Evolutionary conservation across 2,329 filamentous ascomycete species (phyloP), one percentile per base, ranked within the genome.

Genomic region (Penicillium sp.): DNA sequence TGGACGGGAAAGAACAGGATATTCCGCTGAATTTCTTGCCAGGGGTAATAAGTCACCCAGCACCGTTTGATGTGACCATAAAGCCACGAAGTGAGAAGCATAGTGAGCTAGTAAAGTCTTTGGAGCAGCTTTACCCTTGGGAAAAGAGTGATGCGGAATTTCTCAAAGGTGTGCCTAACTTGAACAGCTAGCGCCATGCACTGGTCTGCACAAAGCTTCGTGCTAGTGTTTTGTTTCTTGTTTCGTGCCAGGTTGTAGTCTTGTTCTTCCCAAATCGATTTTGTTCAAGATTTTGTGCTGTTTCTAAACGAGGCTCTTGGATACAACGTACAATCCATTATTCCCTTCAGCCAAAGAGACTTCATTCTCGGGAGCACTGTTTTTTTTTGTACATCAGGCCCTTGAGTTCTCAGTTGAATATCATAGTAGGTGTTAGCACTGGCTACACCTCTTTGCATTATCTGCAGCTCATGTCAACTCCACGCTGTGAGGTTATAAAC

Each of bases 41-140:
- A 1, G 65, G 60, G 1, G 28, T 64, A 37, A 56, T 73, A 10
- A 71, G 64, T 36, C 67, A 79, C 55, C 75, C 77, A 0, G 60
- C 66, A 1, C 70, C 72, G 7, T 80, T 31, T 14, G 42, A 45
- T 19, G n/a, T 45, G 13, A 19, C 10, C 11, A 45, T 45, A 11
- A 14, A 45, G 26, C 42, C 42, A 14, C 24, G 42, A 6, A 45
- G 42, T 31, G 26, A 45, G 13, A 45, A 31, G 18, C 24, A 31
- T 31, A 5, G 24, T 11, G 26, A 45, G 18, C 28, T 33, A 8
- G 16, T 45, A 2, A 14, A 31, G 11, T 31, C 24, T 13, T 24
- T 45, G 10, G 42, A 45, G 18, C 26, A 45, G 16, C n/a, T 19
- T 19, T 31, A 45, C 28, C 42, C 28, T 1, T 45, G 24, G 26